Conservation (phyloP, 768 basidiomycete genomes). For the Auriscalpium vulgare region DNA sequence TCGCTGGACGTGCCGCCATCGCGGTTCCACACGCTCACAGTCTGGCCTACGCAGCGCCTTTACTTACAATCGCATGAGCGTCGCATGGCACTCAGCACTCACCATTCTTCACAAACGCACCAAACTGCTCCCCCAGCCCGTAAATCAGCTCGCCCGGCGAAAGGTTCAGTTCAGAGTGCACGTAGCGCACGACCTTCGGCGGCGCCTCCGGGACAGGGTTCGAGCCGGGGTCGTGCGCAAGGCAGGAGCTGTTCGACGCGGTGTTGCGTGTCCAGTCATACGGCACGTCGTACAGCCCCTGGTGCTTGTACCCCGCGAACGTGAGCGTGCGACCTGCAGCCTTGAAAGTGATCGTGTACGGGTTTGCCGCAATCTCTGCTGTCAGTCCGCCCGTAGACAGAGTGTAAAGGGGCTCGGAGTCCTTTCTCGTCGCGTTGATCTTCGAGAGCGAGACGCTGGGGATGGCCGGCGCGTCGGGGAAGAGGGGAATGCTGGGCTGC, state of each 20-base stretch:
- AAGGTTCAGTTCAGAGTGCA: slow-evolving; percentile 53
- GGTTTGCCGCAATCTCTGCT: slow-evolving; percentile 49
- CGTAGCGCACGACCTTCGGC: slow-evolving; percentile 38
- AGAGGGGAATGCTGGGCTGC: slow-evolving; percentile 45
- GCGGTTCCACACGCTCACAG: slow-evolving; percentile 62
- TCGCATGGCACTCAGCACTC: slow-evolving; percentile 23
- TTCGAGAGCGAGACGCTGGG: slow-evolving; percentile 33
- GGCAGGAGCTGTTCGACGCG: slow-evolving; percentile 47
- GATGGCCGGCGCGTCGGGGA: slow-evolving; percentile 49
- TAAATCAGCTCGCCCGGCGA: slow-evolving; percentile 68
- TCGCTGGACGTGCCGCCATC: slow-evolving; percentile 70
- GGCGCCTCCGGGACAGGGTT: slow-evolving; percentile 41
- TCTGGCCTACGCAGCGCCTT: slow-evolving; percentile 32
- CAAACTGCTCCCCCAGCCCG: slow-evolving; percentile 71
- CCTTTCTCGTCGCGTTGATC: slow-evolving; percentile 11
- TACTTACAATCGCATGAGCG: background rate
- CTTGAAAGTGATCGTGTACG: slow-evolving; percentile 57
- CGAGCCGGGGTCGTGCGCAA: slow-evolving; percentile 48
- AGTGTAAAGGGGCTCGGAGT: slow-evolving; percentile 21
- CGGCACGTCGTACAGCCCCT: slow-evolving; percentile 48
- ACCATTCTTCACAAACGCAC: slow-evolving; percentile 71
- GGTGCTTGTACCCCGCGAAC: slow-evolving; percentile 46
- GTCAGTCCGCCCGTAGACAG: slow-evolving; percentile 42
- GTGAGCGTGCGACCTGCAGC: slow-evolving; percentile 38
- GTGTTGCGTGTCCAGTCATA: slow-evolving; percentile 42